Percentiles rank a stretch among this genome's conserved stretches.
Conservation (phyloP, 2,329 filamentous ascomycete species). For the Mycogone perniciosa region DNA sequence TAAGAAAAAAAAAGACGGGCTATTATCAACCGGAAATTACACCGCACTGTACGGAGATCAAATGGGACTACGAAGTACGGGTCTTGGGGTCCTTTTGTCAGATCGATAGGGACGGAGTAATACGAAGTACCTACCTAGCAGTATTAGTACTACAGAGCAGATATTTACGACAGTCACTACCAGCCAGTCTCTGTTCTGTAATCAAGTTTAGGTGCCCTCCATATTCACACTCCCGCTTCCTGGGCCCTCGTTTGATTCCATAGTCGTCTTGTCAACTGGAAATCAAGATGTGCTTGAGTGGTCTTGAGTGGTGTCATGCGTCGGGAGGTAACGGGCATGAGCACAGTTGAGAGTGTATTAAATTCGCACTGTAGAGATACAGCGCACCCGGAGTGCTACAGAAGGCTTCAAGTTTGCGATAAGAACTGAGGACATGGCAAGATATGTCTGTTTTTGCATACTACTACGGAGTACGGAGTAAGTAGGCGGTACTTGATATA, state of each 20-base stretch:
- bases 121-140: too few relatives aligned
- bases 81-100: neutral
- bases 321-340: slow-evolving; percentile 1
- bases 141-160: too few relatives aligned
- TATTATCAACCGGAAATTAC: neutral
- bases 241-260: neutral
- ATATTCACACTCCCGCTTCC: neutral
- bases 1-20: neutral
- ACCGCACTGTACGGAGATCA: slow-evolving; percentile 6
- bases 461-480: too few relatives aligned
- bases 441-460: neutral
- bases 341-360: neutral
- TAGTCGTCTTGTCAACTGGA: neutral
- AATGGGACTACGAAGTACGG: neutral
- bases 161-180: too few relatives aligned
- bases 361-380: neutral
- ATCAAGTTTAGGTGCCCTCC: neutral
- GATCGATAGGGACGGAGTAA: neutral
- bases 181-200: too few relatives aligned
- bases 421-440: neutral
- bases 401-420: neutral
- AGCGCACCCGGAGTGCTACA: neutral
- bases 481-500: too few relatives aligned
- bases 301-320: slow-evolving; percentile 3
- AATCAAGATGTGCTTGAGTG: neutral